Evolutionary conservation across 352 stramenopile genomes (phyloP).

Genomic region (Globisporangium spinosum): DNA sequence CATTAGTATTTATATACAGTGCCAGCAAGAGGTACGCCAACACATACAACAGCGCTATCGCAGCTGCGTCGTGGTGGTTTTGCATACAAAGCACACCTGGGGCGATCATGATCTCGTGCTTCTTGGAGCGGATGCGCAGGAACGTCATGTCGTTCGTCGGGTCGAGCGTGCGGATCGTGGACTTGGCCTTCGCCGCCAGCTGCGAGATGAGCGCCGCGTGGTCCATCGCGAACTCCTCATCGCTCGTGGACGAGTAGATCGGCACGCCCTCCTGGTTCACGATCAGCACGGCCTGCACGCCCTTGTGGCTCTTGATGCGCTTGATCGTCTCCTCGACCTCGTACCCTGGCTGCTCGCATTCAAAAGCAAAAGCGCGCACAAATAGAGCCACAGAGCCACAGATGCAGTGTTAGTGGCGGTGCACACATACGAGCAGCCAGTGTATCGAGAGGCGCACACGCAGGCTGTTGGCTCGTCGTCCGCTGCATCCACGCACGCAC

Average conservation of each 20-base stretch:
- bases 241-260: constrained; percentile 90
- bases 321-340: constrained; percentile 95
- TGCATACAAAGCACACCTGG: constrained; percentile 29
- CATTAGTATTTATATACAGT: neutral
- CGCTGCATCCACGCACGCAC: neutral
- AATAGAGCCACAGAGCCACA: neutral
- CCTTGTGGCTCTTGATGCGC: constrained; percentile 92
- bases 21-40: neutral
- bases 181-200: constrained; percentile 88
- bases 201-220: constrained; percentile 86
- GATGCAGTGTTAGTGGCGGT: neutral
- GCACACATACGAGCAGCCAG: neutral
- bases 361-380: neutral
- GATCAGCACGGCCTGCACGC: constrained; percentile 91
- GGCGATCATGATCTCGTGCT: constrained; percentile 94
- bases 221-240: constrained; percentile 87
- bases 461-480: neutral
- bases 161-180: constrained; percentile 88
- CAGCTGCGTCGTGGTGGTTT: neutral
- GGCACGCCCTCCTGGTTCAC: constrained; percentile 91
- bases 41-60: neutral
- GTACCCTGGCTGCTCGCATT: constrained; percentile 51
- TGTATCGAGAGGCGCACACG: neutral
- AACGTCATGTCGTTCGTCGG: constrained; percentile 93
- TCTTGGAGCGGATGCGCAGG: constrained; percentile 91